These are phyloP conservation scores for Adansonia grandidieri DNA, from an alignment of 441 rosid species.

Conservation along the genomic window DNA sequence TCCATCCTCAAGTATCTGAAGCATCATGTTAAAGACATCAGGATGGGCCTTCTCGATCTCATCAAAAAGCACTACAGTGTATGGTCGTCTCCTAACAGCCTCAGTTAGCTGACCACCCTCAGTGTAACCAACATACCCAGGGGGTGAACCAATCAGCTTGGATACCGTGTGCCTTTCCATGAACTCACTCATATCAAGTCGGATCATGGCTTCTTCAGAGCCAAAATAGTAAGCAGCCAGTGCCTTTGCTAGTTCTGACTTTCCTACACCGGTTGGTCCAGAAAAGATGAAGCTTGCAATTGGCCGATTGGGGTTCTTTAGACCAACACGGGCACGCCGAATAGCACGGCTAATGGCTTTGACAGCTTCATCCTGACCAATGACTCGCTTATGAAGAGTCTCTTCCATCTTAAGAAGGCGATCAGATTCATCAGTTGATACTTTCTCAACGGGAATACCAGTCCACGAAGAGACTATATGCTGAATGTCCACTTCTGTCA, in stretches of 20 bases:
- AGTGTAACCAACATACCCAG: slow-evolving; percentile 96
- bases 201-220: slow-evolving; percentile 95
- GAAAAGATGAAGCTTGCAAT: slow-evolving; percentile 99
- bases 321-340: slow-evolving; percentile 97
- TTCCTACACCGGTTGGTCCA: slow-evolving; percentile 99
- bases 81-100: slow-evolving; percentile 95
- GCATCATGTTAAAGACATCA: slow-evolving; percentile 98
- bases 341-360: slow-evolving; percentile 93
- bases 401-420: slow-evolving; percentile 96
- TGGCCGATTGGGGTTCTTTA: slow-evolving; percentile 93
- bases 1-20: slow-evolving; percentile 97
- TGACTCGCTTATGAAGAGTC: slow-evolving; percentile 85
- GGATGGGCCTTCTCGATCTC: slow-evolving; percentile 99
- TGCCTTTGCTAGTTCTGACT: slow-evolving; percentile 95
- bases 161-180: slow-evolving; percentile 98
- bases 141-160: slow-evolving; percentile 96
- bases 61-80: slow-evolving; percentile 86
- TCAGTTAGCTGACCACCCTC: slow-evolving; percentile 98
- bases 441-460: slow-evolving; percentile 98
- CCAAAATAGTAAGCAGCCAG: slow-evolving; percentile 95
- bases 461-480: slow-evolving; percentile 97
- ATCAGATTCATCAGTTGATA: slow-evolving; percentile 91
- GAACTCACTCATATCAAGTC: slow-evolving; percentile 99
- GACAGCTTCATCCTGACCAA: slow-evolving; percentile 99
- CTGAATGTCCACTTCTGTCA: slow-evolving; percentile 87